Base-by-base conservation (phyloP, 2,329 filamentous ascomycete genomes). In the Penicillium sp. region DNA sequence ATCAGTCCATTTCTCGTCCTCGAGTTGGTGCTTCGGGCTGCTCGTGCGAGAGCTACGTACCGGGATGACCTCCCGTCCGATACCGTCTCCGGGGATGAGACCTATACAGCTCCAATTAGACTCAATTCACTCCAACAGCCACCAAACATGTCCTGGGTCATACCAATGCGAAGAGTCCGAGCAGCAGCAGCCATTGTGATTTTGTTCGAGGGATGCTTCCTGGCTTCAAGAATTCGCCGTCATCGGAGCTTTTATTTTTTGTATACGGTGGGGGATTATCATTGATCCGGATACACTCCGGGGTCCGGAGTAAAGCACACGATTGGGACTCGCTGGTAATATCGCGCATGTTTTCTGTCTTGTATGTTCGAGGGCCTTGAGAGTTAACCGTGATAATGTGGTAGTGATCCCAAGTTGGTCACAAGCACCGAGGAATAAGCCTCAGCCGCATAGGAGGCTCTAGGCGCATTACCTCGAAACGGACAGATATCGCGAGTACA, bases 51-150 rank as follows among this genome's bases (percentile, higher is more conserved):
- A 50, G 51, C 45, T 49, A 55, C 67, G 51, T 67, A 77, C 88
- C 59, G 93, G 93, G 73, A 98, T 97, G 71, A 98, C 93, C 76
- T 98, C 93, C 70, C 89, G 89, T 75, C 93, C 93, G 75, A 98
- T 98, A 74, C 93, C 93, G 76, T 98, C 93, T 68, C 93, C 93
- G 64, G 93, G 88, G 70, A 98, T 97, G 65, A 97, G 88, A 71
- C 91, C 91, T 95, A 59, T 42, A 44, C 44, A 54, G 28, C 37
- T 25, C 46, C 33, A 46, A 43, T 56, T 39, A 31, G 18, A 39
- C 25, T 15, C 6, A 13, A 42, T 13, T n/a, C 37, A 47, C 31
- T 7, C 29, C 3, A 15, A 43, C n/a, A 23, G 39, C 8, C 33
- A 23, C 33, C 33, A 37, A 10, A 6, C 3, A 20, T 18, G 3